These are phyloP conservation scores for Pulicaria dysenterica DNA, from an alignment of 129 eudicot genomes.

Conservation along the genomic window DNA sequence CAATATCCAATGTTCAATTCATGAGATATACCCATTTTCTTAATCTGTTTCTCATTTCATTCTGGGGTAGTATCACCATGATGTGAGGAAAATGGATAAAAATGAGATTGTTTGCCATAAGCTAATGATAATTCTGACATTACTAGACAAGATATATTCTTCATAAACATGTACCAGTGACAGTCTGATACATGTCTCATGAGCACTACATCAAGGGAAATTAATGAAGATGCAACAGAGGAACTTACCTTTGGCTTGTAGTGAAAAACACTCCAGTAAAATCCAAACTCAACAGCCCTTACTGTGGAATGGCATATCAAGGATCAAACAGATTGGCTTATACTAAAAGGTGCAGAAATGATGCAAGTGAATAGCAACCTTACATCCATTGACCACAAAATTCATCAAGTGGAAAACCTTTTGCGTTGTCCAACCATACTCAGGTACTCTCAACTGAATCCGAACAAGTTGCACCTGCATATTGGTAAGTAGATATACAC, in stretches of 20 bases:
- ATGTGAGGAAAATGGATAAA: neutral
- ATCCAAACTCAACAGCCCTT: slow-evolving; percentile 65
- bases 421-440: slow-evolving; percentile 77
- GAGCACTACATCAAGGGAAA: neutral
- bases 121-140: neutral
- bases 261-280: slow-evolving; percentile 51
- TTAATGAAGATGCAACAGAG: slow-evolving; percentile 6
- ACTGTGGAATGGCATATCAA: slow-evolving; percentile 39
- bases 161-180: neutral
- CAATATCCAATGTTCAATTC: no score
- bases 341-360: slow-evolving; percentile 2
- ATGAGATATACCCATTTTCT: no score
- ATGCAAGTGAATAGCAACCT: slow-evolving; percentile 38
- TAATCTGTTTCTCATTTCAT: neutral
- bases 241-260: slow-evolving; percentile 49
- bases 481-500: neutral
- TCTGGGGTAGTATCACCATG: neutral
- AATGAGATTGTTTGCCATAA: neutral
- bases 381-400: slow-evolving; percentile 71
- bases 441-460: slow-evolving; percentile 68
- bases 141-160: neutral
- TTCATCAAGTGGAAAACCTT: slow-evolving; percentile 76
- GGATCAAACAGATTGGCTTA: slow-evolving; percentile 21
- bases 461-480: slow-evolving; percentile 68
- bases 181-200: neutral